phyloP scores from a whole-genome alignment of 192 early-diverging fungal genomes.

The Spizellomyces punctatus region DNA sequence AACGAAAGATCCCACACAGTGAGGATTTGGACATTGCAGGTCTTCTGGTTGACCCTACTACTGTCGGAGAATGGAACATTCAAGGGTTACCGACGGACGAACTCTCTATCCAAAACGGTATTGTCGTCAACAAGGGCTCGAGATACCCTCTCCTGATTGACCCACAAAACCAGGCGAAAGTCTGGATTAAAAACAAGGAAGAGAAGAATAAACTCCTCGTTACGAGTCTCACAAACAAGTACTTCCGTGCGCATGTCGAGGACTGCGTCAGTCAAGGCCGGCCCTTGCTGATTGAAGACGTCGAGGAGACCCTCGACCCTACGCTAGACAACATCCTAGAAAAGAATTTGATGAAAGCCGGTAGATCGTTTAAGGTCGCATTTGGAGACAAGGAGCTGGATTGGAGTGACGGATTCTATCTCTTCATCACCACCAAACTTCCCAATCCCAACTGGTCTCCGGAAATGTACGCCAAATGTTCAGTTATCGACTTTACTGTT shows the following conservation, averaged over 20 bases:
- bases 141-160: constrained; percentile 66
- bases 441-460: constrained; percentile 69
- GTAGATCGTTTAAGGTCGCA: constrained; percentile 59
- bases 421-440: constrained; percentile 67
- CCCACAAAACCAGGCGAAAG: constrained; percentile 66
- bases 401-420: constrained; percentile 57
- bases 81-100: constrained; percentile 69
- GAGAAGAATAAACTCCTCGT: constrained; percentile 64
- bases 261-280: constrained; percentile 62
- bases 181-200: constrained; percentile 69
- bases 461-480: constrained; percentile 67
- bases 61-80: constrained; percentile 69
- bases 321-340: constrained; percentile 69
- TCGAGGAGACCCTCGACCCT: constrained; percentile 64
- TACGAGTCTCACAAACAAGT: constrained; percentile 57
- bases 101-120: constrained; percentile 66
- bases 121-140: constrained; percentile 62
- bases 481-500: constrained; percentile 68
- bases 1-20: constrained; percentile 61
- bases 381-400: constrained; percentile 71
- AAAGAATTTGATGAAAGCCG: constrained; percentile 64
- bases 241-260: constrained; percentile 66
- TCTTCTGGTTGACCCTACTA: constrained; percentile 62
- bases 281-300: constrained; percentile 67
- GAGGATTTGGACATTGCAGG: constrained; percentile 64